These are phyloP conservation scores for Crithidia fasciculata DNA, from an alignment of 208 protist species.

Conservation along the genomic window DNA sequence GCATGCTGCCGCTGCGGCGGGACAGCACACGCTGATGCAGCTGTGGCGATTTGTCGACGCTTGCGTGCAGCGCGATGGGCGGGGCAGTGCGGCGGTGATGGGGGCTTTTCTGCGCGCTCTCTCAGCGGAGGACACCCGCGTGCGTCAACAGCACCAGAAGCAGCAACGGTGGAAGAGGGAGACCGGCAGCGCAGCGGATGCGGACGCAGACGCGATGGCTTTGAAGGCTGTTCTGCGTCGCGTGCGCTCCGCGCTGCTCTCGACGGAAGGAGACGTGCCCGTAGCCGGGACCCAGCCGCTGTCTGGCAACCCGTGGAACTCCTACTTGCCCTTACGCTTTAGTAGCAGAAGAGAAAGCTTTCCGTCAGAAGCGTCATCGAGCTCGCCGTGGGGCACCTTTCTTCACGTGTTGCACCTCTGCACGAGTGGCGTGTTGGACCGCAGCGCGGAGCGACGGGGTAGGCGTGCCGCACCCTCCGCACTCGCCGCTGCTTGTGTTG, in stretches of 20 bases:
- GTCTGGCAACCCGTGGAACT: background rate
- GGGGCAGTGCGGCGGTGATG: slow-evolving; percentile 5
- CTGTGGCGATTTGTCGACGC: slow-evolving; percentile 19
- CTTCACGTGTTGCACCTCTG: slow-evolving; percentile 36
- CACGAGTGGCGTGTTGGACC: slow-evolving; percentile 13
- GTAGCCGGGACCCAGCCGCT: no score
- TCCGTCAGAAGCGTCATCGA: no score
- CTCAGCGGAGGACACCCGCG: slow-evolving; percentile 23
- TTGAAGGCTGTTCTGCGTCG: background rate
- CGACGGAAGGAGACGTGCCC: background rate
- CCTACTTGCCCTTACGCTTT: background rate
- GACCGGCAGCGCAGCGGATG: background rate
- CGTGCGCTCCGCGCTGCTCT: slow-evolving; percentile 3
- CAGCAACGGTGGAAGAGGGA: background rate
- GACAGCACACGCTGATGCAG: background rate
- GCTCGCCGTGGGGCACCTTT: slow-evolving; percentile 13
- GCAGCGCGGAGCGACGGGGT: slow-evolving; percentile 9
- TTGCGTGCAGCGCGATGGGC: background rate
- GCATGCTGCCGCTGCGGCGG: no score
- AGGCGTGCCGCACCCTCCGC: slow-evolving; percentile 20
- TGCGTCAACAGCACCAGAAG: background rate
- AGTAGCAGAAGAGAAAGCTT: no score
- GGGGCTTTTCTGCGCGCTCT: slow-evolving; percentile 14
- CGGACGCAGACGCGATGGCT: background rate
- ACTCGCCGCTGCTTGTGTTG: slow-evolving; percentile 1